Percentiles rank a stretch among this genome's conserved stretches.
These are phyloP conservation scores for Microbotryomycetes sp. DNA, from an alignment of 1,284 basidiomycete genomes.

Conservation along the genomic window DNA sequence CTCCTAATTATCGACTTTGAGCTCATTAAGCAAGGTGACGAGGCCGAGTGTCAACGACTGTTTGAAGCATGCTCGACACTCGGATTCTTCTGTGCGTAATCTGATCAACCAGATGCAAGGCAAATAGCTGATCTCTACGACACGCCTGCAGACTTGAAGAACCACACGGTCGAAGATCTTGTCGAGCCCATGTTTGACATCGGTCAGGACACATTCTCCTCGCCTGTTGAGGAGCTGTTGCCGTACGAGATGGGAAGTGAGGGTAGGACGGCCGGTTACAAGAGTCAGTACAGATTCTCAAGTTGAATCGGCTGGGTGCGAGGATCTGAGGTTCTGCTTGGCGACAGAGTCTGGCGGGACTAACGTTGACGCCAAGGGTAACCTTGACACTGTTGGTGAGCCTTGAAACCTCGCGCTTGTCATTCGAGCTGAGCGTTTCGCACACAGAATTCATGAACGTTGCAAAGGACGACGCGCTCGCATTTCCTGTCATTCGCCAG, in stretches of 20 bases:
- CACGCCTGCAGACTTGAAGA: slow-evolving; percentile 40
- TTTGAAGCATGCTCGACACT: not conserved
- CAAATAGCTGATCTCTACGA: too few relatives aligned
- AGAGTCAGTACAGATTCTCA: too few relatives aligned
- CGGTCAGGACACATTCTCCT: slow-evolving; percentile 51
- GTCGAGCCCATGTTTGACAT: slow-evolving; percentile 54
- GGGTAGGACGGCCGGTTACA: slow-evolving; percentile 54
- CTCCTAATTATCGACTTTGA: not conserved
- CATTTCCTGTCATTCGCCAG: slow-evolving; percentile 5
- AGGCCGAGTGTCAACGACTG: not conserved
- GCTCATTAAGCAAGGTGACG: not conserved
- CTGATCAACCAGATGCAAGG: too few relatives aligned
- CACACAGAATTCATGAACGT: slow-evolving; percentile 53
- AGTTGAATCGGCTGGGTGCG: too few relatives aligned
- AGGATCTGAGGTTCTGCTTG: too few relatives aligned
- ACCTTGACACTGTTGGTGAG: slow-evolving; percentile 46
- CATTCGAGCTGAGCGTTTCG: not conserved
- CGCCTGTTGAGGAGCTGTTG: slow-evolving; percentile 57
- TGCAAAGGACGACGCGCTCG: slow-evolving; percentile 9
- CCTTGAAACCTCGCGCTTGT: not conserved
- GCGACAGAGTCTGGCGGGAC: slow-evolving; percentile 47
- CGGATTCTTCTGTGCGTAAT: not conserved
- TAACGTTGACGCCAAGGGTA: slow-evolving; percentile 55
- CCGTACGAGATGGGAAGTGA: slow-evolving; percentile 57
- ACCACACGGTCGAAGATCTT: slow-evolving; percentile 50